phyloP scores from a whole-genome alignment of 371 early-diverging fungal species.

The Rhizopus sp. region DNA sequence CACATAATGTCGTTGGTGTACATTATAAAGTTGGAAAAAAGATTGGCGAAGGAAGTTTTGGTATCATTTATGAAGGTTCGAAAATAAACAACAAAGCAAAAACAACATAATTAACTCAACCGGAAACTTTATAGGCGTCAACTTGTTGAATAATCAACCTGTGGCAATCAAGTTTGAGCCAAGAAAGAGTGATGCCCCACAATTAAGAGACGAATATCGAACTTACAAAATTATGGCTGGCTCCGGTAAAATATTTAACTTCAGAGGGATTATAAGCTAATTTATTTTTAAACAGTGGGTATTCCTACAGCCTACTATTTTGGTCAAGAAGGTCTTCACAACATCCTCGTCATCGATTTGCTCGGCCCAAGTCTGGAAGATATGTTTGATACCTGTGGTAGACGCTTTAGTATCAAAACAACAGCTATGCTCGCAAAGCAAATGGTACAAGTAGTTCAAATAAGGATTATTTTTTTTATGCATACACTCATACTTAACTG shows the following conservation, averaged over 20 bases:
- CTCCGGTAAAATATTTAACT: conserved; percentile 53
- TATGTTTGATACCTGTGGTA: conserved; percentile 88
- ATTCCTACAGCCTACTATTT: conserved; percentile 88
- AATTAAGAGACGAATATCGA: conserved; percentile 89
- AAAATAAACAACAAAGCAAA: conserved; percentile 12
- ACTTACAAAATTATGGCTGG: conserved; percentile 86
- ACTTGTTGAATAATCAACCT: conserved; percentile 77
- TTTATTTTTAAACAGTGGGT: conserved; percentile 50
- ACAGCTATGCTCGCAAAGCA: conserved; percentile 92
- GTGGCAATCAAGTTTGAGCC: conserved; percentile 95
- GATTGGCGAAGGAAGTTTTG: conserved; percentile 95
- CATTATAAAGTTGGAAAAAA: conserved; percentile 91
- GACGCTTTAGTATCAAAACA: conserved; percentile 89
- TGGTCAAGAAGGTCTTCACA: conserved; percentile 91
- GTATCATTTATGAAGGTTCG: conserved; percentile 93
- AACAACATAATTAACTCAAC: neutral
- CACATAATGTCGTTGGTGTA: conserved; percentile 77
- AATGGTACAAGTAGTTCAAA: conserved; percentile 60
- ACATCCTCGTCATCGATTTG: conserved; percentile 91
- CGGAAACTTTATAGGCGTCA: conserved; percentile 47
- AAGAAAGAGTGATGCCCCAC: conserved; percentile 91
- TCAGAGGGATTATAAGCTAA: neutral
- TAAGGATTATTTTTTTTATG: neutral
- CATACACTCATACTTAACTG: neutral
- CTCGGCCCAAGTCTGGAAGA: conserved; percentile 94